Conservation (phyloP, 805 yeast species). For the Myxozyma monticola region DNA sequence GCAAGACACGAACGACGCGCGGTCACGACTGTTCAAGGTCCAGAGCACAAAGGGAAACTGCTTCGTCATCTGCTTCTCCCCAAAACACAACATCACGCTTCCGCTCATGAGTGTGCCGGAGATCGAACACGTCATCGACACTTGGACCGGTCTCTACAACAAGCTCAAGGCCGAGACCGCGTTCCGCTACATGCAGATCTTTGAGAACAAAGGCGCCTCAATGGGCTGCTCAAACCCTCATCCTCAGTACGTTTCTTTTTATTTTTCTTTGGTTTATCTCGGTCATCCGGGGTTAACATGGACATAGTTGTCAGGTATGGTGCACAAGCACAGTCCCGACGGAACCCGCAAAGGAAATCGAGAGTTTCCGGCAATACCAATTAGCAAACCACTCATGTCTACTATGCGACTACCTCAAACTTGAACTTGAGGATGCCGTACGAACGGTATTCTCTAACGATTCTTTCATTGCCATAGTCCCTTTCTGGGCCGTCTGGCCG, state of each 20-base stretch:
- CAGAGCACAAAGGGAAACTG: constrained; percentile 67
- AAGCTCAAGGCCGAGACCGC: constrained; percentile 45
- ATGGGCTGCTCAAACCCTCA: constrained; percentile 85
- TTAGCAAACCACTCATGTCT: constrained; percentile 49
- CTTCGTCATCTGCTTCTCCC: constrained; percentile 70
- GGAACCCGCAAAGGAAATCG: constrained; percentile 62
- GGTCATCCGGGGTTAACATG: no score
- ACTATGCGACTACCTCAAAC: constrained; percentile 60
- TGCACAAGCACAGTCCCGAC: constrained; percentile 51
- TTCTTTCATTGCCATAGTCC: constrained; percentile 66
- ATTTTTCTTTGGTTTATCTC: not conserved
- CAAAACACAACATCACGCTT: constrained; percentile 56
- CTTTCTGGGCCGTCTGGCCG: constrained; percentile 85
- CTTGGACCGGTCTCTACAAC: constrained; percentile 60
- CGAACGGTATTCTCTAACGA: constrained; percentile 62
- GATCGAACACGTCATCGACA: constrained; percentile 51
- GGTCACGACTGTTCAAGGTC: constrained; percentile 49
- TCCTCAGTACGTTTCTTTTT: constrained; percentile 50
- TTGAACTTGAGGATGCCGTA: constrained; percentile 44
- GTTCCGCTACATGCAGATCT: constrained; percentile 63
- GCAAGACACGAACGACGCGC: constrained; percentile 20
- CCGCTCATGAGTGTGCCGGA: constrained; percentile 53
- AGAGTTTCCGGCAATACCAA: constrained; percentile 51
- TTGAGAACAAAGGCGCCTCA: constrained; percentile 75
- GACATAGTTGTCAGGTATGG: constrained; percentile 67